phyloP scores from a whole-genome alignment of 495 filamentous ascomycete genomes.

The Lophiostoma macrostomum region DNA sequence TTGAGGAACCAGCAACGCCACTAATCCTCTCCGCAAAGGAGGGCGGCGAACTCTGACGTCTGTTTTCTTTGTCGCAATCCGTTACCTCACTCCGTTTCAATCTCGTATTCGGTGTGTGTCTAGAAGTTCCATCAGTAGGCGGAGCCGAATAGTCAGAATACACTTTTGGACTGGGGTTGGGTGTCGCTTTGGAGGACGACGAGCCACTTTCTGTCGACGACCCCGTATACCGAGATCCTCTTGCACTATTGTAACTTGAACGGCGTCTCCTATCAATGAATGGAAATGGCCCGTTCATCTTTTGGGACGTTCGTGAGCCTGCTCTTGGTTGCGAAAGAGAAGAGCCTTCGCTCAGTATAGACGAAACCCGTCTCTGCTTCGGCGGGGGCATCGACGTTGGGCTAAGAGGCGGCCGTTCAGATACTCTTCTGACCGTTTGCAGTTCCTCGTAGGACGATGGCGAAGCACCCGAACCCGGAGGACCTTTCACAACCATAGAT shows the following conservation, averaged over 20 bases:
- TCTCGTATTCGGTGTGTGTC: neutral
- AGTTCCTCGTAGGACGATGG: neutral
- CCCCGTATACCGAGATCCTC: neutral
- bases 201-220: constrained; percentile 6
- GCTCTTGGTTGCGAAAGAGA: neutral
- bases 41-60: no score
- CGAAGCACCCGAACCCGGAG: neutral
- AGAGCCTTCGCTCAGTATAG: constrained; percentile 2
- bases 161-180: constrained; percentile 6
- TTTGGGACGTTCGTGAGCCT: constrained; percentile 1
- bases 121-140: neutral
- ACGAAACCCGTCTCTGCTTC: neutral
- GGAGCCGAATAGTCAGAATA: constrained; percentile 25
- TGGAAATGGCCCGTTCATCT: constrained; percentile 41
- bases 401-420: neutral
- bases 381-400: neutral
- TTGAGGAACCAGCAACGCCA: no score
- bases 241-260: constrained; percentile 18
- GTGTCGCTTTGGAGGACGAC: constrained; percentile 4
- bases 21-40: no score
- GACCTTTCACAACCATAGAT: neutral
- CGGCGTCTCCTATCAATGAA: constrained; percentile 32
- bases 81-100: neutral
- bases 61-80: neutral
- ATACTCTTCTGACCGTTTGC: neutral